Conservation (phyloP, 768 basidiomycete genomes). For the Lentinus brumalis region DNA sequence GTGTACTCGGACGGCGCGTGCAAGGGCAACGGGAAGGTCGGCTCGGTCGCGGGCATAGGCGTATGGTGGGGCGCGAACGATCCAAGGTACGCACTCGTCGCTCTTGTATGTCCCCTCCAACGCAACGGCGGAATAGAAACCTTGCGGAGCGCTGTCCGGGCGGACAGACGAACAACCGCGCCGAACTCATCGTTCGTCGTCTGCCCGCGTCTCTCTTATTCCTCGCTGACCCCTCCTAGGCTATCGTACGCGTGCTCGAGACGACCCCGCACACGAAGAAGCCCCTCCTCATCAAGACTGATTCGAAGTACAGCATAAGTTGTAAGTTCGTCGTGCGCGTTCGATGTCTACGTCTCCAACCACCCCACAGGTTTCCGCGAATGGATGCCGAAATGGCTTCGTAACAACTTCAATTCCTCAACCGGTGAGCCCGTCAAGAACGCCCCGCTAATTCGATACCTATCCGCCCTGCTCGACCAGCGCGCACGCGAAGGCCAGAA, state of each 20-base stretch:
- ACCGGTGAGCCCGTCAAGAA: constrained; percentile 71
- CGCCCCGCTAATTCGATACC: constrained; percentile 65
- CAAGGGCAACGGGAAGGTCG: constrained; percentile 72
- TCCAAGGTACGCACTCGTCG: constrained; percentile 46
- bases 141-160: constrained; percentile 82
- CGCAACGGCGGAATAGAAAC: constrained; percentile 51
- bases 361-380: constrained; percentile 54
- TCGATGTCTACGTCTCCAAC: background rate
- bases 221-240: constrained; percentile 44
- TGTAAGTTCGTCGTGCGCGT: constrained; percentile 45
- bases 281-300: constrained; percentile 76
- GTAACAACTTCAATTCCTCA: constrained; percentile 50
- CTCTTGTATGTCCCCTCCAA: no score
- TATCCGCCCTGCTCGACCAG: constrained; percentile 59
- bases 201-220: background rate
- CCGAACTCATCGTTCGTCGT: constrained; percentile 72
- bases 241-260: constrained; percentile 82
- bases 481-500: constrained; percentile 48
- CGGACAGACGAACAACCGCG: constrained; percentile 84
- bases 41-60: constrained; percentile 77
- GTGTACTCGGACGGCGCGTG: constrained; percentile 92
- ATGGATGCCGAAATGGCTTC: constrained; percentile 73
- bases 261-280: constrained; percentile 56
- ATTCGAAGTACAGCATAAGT: constrained; percentile 79
- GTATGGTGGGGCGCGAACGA: constrained; percentile 85